Conservation (phyloP, 2,329 filamentous ascomycete species). For the Penicillium capsulatum region DNA sequence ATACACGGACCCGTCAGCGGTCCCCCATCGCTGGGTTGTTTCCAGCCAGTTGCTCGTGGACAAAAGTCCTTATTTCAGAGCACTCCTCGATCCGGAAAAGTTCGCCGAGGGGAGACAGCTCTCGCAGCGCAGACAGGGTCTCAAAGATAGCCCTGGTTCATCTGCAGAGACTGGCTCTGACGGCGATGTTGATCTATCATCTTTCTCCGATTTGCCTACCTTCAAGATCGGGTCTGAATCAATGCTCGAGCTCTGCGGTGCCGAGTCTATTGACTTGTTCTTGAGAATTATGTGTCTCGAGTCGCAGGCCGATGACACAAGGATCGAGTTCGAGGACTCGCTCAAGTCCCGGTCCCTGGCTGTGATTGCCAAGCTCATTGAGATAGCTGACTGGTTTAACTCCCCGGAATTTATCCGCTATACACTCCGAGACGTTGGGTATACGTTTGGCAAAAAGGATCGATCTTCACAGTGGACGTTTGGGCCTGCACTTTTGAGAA, state of each 20-base stretch:
- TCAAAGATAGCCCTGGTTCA: background rate
- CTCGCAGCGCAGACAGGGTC: constrained; percentile 26
- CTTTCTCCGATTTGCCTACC: constrained; percentile 19
- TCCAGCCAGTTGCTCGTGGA: constrained; percentile 29
- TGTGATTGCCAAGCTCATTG: constrained; percentile 30
- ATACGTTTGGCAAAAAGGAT: constrained; percentile 31
- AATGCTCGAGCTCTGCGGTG: constrained; percentile 25
- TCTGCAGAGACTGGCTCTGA: background rate
- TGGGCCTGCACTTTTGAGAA: constrained; percentile 23
- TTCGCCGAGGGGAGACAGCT: constrained; percentile 40
- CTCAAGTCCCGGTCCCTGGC: constrained; percentile 29
- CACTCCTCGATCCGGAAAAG: constrained; percentile 40
- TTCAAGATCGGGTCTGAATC: constrained; percentile 27
- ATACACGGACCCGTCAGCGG: constrained; percentile 19
- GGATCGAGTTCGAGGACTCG: constrained; percentile 20
- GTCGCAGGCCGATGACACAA: constrained; percentile 22
- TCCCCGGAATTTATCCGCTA: constrained; percentile 26
- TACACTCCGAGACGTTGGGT: constrained; percentile 23
- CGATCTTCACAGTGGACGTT: constrained; percentile 25
- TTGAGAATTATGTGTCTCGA: constrained; percentile 29
- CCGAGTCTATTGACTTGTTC: constrained; percentile 34
- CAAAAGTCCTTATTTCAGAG: constrained; percentile 40
- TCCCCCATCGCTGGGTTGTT: constrained; percentile 31
- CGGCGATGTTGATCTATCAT: too few species aligned
- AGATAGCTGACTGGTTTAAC: constrained; percentile 35